Evolutionary conservation across 2,329 filamentous ascomycete genomes (phyloP).

Genomic region (Fusarium burgessii): DNA sequence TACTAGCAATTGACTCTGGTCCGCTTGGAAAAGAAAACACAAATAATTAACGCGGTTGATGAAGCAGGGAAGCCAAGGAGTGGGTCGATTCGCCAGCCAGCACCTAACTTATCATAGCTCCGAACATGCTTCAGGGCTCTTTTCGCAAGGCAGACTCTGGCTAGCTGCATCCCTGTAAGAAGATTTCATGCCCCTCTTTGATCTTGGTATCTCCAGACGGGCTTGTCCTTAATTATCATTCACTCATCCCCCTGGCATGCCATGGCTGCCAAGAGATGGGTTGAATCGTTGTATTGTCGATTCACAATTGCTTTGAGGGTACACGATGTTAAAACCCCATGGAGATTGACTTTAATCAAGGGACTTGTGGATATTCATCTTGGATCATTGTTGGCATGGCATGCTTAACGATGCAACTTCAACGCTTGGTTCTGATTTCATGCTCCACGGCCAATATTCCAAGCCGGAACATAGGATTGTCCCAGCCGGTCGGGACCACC

Average conservation of each 20-base stretch:
- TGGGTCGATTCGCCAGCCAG: constrained; percentile 12
- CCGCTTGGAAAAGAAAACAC: constrained; percentile 11
- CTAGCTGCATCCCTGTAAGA: background rate
- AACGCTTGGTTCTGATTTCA: background rate
- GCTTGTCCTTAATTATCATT: background rate
- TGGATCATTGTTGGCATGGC: background rate
- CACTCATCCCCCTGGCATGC: background rate
- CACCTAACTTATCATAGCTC: constrained; percentile 16
- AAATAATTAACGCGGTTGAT: background rate
- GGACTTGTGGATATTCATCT: constrained; percentile 17
- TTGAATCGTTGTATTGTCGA: constrained; percentile 10
- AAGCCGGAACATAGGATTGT: background rate
- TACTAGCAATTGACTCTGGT: background rate
- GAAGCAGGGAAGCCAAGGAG: background rate
- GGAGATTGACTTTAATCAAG: constrained; percentile 8
- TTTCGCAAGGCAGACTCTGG: constrained; percentile 24
- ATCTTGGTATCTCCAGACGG: constrained; percentile 1
- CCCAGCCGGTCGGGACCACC: background rate
- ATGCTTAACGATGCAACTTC: background rate
- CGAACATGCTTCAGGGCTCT: constrained; percentile 1
- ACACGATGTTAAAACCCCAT: constrained; percentile 8
- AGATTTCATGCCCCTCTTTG: constrained; percentile 1
- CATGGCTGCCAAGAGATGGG: constrained; percentile 22
- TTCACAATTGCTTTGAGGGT: background rate
- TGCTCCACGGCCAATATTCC: background rate